These are phyloP conservation scores for Aegilops umbellulata DNA, from an alignment of 176 grass and related monocot species.

Conservation along the genomic window DNA sequence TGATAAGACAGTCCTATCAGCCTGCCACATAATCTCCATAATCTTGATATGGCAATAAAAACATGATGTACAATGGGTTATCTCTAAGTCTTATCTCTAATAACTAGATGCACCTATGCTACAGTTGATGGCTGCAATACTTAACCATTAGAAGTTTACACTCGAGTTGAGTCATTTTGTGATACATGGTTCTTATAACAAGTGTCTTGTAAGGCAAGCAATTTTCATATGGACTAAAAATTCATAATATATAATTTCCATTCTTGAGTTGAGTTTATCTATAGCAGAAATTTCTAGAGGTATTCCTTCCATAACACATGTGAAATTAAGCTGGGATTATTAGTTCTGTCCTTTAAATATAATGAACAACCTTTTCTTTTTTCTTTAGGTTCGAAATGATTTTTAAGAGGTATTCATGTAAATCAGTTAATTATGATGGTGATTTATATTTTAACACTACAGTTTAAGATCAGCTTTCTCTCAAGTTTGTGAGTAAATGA, in stretches of 20 bases:
- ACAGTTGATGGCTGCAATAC: not conserved
- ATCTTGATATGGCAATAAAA: no score
- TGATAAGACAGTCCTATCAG: no score
- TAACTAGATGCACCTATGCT: no score
- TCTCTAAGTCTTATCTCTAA: no score
- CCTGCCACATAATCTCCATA: no score
- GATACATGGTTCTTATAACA: not conserved
- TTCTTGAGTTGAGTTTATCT: not conserved
- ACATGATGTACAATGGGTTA: no score
- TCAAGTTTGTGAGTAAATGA: not conserved
- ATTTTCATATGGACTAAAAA: constrained; percentile 2
- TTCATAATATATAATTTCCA: not conserved
- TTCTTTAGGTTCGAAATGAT: not conserved
- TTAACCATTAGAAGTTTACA: not conserved
- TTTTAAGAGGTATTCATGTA: not conserved
- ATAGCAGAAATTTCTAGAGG: not conserved
- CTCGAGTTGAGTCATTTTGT: not conserved
- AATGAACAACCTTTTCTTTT: not conserved
- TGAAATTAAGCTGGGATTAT: not conserved
- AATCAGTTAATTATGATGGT: not conserved
- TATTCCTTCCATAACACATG: not conserved
- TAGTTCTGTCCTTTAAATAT: not conserved
- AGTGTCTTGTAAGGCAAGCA: not conserved
- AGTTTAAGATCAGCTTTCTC: not conserved
- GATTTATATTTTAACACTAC: not conserved